A percentile compares a stretch with the other conserved stretches of the same genome.
Evolutionary conservation across 495 filamentous ascomycete genomes (phyloP).

Genomic region (Monascus purpureus): DNA sequence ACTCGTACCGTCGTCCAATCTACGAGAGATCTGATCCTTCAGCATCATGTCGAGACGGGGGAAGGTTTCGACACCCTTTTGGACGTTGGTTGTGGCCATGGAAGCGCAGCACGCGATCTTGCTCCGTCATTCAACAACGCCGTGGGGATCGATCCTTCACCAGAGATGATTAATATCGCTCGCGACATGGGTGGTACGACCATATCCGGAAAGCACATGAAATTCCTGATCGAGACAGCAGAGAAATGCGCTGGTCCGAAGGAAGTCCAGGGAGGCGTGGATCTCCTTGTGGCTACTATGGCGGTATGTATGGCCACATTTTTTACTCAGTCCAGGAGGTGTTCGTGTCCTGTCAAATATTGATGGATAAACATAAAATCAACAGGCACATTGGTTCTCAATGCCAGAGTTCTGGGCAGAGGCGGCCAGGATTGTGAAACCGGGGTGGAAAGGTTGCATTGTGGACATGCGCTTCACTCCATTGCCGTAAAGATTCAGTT

Average conservation of each 20-base stretch:
- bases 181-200: slow-evolving; percentile 12
- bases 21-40: slow-evolving; percentile 28
- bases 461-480: slow-evolving; percentile 20
- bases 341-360: not conserved
- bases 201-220: slow-evolving; percentile 10
- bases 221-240: slow-evolving; percentile 23
- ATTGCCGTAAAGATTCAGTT: slow-evolving; percentile 12
- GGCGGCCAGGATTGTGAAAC: slow-evolving; percentile 32
- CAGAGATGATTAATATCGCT: slow-evolving; percentile 37
- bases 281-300: slow-evolving; percentile 34
- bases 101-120: slow-evolving; percentile 24
- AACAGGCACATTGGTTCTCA: slow-evolving; percentile 47
- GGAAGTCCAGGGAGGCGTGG: slow-evolving; percentile 18
- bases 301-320: slow-evolving; percentile 14
- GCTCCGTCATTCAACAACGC: slow-evolving; percentile 23
- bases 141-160: slow-evolving; percentile 34
- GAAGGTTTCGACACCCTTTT: slow-evolving; percentile 26
- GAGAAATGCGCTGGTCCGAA: slow-evolving; percentile 18
- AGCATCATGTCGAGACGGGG: slow-evolving; percentile 30
- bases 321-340: not conserved
- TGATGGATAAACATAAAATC: no score
- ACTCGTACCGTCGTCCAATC: slow-evolving; percentile 20
- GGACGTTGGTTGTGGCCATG: slow-evolving; percentile 42
- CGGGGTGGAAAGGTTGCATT: slow-evolving; percentile 39
- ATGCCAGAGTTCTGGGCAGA: slow-evolving; percentile 36